Evolutionary conservation across 306 rosid genomes (phyloP).

Genomic region (Hippophae gyantsensis): DNA sequence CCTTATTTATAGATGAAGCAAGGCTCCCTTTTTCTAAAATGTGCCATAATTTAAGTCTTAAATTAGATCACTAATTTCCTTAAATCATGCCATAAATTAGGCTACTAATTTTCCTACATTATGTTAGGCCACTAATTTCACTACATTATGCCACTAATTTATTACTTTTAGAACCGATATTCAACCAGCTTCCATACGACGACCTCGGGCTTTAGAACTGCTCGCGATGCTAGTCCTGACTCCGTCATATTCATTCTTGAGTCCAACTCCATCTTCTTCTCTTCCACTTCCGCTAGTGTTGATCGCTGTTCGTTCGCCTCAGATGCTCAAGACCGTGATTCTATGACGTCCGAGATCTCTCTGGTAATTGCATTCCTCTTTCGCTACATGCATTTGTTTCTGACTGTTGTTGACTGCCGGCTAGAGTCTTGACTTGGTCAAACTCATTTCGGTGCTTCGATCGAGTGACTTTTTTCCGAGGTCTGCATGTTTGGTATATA

Average conservation of each 20-base stretch:
- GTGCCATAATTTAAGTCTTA: too few relatives aligned
- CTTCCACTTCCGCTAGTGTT: conserved; percentile 85
- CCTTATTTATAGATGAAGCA: too few relatives aligned
- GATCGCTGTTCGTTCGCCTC: conserved; percentile 91
- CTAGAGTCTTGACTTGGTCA: background rate
- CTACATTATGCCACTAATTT: too few relatives aligned
- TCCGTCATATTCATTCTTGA: conserved; percentile 79
- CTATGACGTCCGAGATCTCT: conserved; percentile 67
- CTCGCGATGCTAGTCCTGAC: conserved; percentile 76
- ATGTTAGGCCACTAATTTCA: too few relatives aligned
- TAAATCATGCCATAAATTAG: too few relatives aligned
- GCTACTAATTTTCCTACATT: too few relatives aligned
- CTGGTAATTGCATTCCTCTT: conserved; percentile 25
- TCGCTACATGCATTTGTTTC: background rate
- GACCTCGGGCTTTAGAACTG: conserved; percentile 31
- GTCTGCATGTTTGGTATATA: too few relatives aligned
- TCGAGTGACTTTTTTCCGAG: too few relatives aligned
- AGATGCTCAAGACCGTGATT: conserved; percentile 69
- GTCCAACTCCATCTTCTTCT: conserved; percentile 78
- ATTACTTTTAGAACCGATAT: too few relatives aligned
- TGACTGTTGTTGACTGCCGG: background rate
- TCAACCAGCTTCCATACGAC: conserved; percentile 13
- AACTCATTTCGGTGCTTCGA: too few relatives aligned
- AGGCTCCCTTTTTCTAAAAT: too few relatives aligned
- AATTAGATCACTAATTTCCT: too few relatives aligned